Conservation (phyloP, 768 basidiomycete species). For the Kondoa malvinella region DNA sequence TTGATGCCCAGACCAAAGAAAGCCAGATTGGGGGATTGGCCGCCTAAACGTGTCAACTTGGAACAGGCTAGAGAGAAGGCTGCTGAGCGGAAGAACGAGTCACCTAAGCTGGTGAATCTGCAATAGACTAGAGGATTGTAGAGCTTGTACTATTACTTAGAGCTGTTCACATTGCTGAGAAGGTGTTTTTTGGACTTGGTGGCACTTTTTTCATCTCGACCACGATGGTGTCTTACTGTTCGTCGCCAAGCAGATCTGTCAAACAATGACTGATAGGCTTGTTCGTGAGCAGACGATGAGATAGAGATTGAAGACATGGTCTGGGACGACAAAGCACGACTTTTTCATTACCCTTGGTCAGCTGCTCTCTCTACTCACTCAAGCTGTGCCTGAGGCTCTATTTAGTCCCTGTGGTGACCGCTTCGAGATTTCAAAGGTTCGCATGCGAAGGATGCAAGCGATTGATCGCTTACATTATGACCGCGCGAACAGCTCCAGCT, state of each 20-base stretch:
- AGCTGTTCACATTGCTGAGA: too few relatives aligned
- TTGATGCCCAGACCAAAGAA: background rate
- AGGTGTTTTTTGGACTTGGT: too few relatives aligned
- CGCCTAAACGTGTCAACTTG: too few relatives aligned
- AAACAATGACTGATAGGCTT: background rate
- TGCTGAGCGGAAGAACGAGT: too few relatives aligned
- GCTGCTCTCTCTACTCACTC: background rate
- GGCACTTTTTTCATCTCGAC: background rate
- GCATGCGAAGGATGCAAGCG: background rate
- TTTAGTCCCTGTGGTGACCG: constrained; percentile 72
- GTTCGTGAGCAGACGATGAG: constrained; percentile 49
- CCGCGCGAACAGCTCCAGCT: constrained; percentile 48
- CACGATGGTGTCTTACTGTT: background rate
- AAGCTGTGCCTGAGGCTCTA: background rate
- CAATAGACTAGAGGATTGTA: background rate
- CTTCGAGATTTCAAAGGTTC: constrained; percentile 57
- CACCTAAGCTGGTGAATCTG: background rate
- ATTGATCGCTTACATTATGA: background rate
- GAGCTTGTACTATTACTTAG: background rate
- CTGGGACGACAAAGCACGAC: constrained; percentile 63
- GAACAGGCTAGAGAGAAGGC: too few relatives aligned
- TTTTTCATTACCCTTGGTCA: constrained; percentile 80
- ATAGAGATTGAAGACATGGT: constrained; percentile 93
- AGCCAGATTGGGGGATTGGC: background rate
- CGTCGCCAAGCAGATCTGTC: background rate